phyloP scores from a whole-genome alignment of 106 monocot species.

The Allium fistulosum region DNA sequence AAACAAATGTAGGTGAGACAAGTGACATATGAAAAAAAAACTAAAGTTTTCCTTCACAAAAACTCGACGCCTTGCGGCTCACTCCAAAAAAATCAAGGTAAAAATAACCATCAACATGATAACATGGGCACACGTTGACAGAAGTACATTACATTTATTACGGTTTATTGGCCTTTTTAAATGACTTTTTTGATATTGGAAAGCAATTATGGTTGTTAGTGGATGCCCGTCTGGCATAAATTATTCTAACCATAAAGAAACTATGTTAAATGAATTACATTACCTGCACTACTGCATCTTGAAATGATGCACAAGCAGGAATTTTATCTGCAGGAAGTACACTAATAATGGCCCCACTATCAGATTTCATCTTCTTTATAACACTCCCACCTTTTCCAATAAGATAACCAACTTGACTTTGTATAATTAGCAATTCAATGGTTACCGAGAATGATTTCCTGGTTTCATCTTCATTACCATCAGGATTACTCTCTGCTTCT shows the following conservation, averaged over 20 bases:
- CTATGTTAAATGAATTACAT: neutral
- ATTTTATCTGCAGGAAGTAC: slow-evolving; percentile 75
- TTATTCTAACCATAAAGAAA: neutral
- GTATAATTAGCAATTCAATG: slow-evolving; percentile 53
- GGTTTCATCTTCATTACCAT: slow-evolving; percentile 34
- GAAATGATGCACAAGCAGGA: slow-evolving; percentile 60
- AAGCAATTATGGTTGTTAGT: too few species aligned
- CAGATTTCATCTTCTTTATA: slow-evolving; percentile 84
- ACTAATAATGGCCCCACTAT: slow-evolving; percentile 73
- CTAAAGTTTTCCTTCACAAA: too few species aligned
- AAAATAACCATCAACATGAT: too few species aligned
- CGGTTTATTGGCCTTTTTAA: too few species aligned
- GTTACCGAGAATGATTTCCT: slow-evolving; percentile 25
- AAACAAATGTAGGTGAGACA: too few species aligned
- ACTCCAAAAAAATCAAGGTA: too few species aligned
- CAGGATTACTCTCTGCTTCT: slow-evolving; percentile 22
- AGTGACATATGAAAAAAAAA: too few species aligned
- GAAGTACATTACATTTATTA: too few species aligned
- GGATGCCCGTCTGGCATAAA: too few species aligned
- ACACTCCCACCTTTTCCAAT: slow-evolving; percentile 84
- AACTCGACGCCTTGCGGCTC: too few species aligned
- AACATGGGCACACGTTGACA: too few species aligned
- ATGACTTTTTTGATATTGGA: too few species aligned
- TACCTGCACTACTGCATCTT: slow-evolving; percentile 87
- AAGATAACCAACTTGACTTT: slow-evolving; percentile 80